Base-by-base conservation (phyloP, 2,329 filamentous ascomycete genomes). In the Pestalotiopsis sp. region DNA sequence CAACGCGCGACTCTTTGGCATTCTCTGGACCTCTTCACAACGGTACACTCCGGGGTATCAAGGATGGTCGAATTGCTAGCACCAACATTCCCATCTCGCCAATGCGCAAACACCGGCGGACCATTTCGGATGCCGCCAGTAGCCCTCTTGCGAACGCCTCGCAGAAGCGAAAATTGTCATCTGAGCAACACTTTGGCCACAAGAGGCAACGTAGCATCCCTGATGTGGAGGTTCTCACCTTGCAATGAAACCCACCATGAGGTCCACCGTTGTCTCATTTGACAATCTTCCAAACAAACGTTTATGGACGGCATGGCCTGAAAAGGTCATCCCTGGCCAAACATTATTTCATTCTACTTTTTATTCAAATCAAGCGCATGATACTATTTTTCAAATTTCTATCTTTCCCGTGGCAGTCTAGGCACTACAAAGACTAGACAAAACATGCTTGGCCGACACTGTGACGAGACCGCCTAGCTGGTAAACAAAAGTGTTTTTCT, bases 61-160 rank as follows among this genome's bases (percentile, higher is more conserved):
- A 91, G 76, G 86, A 87, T 66, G 91, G 91, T 72, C 87, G 91
- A 68, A 86, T 92, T 71, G 86, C 87, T 68, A 90, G 89, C 41
- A 90, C 90, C 52, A 88, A 89, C 52, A 86, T 89, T 2, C 90
- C 91, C n/a, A 86, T 93, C 70, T 92, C 91, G 3, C 91, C 91
- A 1, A 83, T 88, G 62, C 87, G 91, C 65, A 87, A 89, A 70
- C 86, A 86, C 57, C 89, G 87, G 80, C 83, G 80, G 68, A 52
- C 9, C 27, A 75, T 81, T 74, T 78, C 82, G 65, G 83, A 85
- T 68, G 72, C 82, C 45, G 75, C 81, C 49, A 84, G 84, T 70
- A 89, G 86, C 73, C 86, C 87, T 23, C 80, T 88, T 11, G 83
- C 85, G 36, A 77, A 79, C 2, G 72, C 81, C 31, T 82, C 84